Base-by-base conservation (phyloP, 495 filamentous ascomycete species). In the Apiosordaria backusii region DNA sequence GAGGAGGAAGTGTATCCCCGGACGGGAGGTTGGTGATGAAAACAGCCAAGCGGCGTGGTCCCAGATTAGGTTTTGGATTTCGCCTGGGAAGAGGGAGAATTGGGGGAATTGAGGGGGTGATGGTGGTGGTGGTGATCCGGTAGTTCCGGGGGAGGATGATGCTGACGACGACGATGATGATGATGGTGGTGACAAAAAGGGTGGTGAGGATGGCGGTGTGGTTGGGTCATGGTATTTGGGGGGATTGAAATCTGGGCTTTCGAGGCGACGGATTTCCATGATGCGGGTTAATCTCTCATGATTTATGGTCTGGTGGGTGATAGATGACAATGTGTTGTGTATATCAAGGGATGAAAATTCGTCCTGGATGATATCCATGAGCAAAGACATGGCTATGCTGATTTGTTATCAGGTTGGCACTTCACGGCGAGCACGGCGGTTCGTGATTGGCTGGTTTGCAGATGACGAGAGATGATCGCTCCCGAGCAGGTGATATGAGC, bases 41-140 rank as follows among this genome's bases (percentile, higher is more conserved):
- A 45, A 45, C 16, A 55, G 63, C 16, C 58, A n/a, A 45, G 71
- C 71, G 24, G 72, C 71, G 19, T 64, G 21, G 65, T 65, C 35
- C 71, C 71, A 73, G 65, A 75, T 65, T 5, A 73, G 66, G 63
- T 70, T 55, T 54, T 65, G 71, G 61, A 75, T 61, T 50, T 73
- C 71, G 29, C 26, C 52, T 4, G 72, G 72, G 26, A 71, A 62
- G 45, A 65, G 63, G 45, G 64, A 21, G 54, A 75, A 75, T 15
- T 61, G 65, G 6, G 62, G 57, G 62, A 75, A 74, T 58, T 23
- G 40, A 72, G 65, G 10, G 45, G 65, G 26, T 40, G 52, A 54
- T 66, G 65, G 53, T 50, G 35, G 35, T 0, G 35, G 35, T 45
- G 35, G 35, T 45, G 35, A 18, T 45, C 35, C 35, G 35, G 1